Evolutionary conservation across 805 yeast species (phyloP).

Genomic region (Candida golubevii): DNA sequence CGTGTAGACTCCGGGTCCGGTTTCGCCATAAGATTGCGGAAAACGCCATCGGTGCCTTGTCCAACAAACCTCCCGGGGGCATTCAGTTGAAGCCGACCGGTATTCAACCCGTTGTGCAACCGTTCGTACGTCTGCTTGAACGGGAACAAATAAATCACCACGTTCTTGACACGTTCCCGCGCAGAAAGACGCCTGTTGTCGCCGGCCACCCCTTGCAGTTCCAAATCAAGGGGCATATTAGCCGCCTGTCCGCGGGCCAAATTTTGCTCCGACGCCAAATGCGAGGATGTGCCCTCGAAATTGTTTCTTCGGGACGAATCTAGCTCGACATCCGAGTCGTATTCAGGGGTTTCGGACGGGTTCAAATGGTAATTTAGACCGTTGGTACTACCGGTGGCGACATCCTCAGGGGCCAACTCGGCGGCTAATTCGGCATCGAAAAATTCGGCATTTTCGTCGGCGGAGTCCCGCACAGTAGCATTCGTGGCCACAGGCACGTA

Average conservation of each 20-base stretch:
- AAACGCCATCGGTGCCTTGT: constrained; percentile 78
- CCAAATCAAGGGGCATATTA: constrained; percentile 21
- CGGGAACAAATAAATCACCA: constrained; percentile 32
- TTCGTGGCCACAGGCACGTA: no score
- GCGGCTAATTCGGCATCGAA: no score
- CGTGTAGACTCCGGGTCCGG: constrained; percentile 52
- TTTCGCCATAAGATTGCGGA: constrained; percentile 85
- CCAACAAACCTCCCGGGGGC: constrained; percentile 43
- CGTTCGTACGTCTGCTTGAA: constrained; percentile 41
- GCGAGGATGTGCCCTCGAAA: constrained; percentile 1
- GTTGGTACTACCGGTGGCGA: no score
- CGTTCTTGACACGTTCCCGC: constrained; percentile 28
- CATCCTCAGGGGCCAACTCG: no score
- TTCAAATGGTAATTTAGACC: no score
- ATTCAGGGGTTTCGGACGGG: no score
- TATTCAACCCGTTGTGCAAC: constrained; percentile 36
- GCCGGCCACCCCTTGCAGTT: constrained; percentile 20
- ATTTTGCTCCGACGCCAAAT: constrained; percentile 1
- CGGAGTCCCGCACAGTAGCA: no score
- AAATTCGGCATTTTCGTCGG: no score
- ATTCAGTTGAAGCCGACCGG: constrained; percentile 41
- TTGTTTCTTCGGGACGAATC: neutral
- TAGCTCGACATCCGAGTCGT: no score
- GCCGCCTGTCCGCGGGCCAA: neutral
- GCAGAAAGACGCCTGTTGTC: constrained; percentile 21